phyloP scores from a whole-genome alignment of 2,329 filamentous ascomycete genomes.

The Rhexocercosporidium sp. region DNA sequence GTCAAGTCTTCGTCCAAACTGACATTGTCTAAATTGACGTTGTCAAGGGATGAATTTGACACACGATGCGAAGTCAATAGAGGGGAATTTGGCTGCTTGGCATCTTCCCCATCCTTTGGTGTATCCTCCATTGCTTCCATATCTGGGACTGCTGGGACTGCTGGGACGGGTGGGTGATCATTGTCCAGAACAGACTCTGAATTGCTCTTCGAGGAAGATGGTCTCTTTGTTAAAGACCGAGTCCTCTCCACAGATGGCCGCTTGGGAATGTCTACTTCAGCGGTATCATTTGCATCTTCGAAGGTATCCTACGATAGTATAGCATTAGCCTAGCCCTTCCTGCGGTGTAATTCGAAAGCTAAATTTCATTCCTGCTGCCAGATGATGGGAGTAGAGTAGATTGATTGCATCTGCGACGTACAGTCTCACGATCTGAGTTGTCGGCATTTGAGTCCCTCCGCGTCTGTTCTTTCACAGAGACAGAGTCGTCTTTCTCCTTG shows the following conservation, averaged over 20 bases:
- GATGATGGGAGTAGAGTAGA: not conserved
- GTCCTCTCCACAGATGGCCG: slow-evolving; percentile 34
- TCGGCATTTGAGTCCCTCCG: slow-evolving; percentile 22
- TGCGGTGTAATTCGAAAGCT: slow-evolving; percentile 9
- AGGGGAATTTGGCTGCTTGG: slow-evolving; percentile 53
- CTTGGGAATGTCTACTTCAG: slow-evolving; percentile 30
- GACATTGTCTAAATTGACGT: slow-evolving; percentile 54
- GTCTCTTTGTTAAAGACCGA: slow-evolving; percentile 48
- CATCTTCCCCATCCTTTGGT: slow-evolving; percentile 35
- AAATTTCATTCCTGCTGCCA: not conserved
- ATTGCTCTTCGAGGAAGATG: slow-evolving; percentile 42
- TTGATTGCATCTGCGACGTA: slow-evolving; percentile 19
- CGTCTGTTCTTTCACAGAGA: slow-evolving; percentile 19
- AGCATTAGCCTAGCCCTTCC: slow-evolving; percentile 21
- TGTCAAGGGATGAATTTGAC: slow-evolving; percentile 63
- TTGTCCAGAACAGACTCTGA: slow-evolving; percentile 39
- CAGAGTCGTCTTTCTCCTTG: slow-evolving; percentile 24
- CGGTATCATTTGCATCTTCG: slow-evolving; percentile 76
- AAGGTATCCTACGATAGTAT: slow-evolving; percentile 67
- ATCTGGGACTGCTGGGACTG: slow-evolving; percentile 29
- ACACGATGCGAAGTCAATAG: slow-evolving; percentile 52
- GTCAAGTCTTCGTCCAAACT: slow-evolving; percentile 58
- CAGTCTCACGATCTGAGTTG: slow-evolving; percentile 32
- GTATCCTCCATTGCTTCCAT: slow-evolving; percentile 39
- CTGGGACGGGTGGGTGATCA: slow-evolving; percentile 28